A percentile compares a stretch with the other conserved stretches of the same genome.
Evolutionary conservation across 1,284 basidiomycete genomes (phyloP).

Genomic region (Apiotrichum veenhuisii): DNA sequence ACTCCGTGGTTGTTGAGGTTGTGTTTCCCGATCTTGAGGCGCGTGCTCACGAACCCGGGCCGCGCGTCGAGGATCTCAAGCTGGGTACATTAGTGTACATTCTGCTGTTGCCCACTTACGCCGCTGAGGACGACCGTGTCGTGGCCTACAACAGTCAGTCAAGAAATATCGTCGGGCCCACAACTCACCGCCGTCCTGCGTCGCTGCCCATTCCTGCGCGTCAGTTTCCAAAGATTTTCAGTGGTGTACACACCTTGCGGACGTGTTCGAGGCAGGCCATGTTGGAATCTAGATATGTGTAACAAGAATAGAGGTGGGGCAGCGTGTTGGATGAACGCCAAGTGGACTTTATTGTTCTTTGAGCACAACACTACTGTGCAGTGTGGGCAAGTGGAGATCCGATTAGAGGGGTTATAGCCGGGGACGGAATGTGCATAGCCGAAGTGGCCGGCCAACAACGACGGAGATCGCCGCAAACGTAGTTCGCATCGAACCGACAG

Average conservation of each 20-base stretch:
- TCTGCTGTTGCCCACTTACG: neutral
- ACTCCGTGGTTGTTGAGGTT: constrained; percentile 16
- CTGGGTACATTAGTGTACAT: neutral
- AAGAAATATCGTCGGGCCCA: too few relatives aligned
- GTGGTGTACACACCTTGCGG: constrained; percentile 11
- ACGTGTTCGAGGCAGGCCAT: constrained; percentile 16
- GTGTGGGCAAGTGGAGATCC: too few relatives aligned
- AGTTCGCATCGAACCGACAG: too few relatives aligned
- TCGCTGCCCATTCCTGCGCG: constrained; percentile 1
- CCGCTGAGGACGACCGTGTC: constrained; percentile 7
- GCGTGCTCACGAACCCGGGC: constrained; percentile 8
- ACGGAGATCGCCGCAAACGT: too few relatives aligned
- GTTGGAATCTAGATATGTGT: neutral
- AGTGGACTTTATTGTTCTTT: too few relatives aligned
- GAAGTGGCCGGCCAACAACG: too few relatives aligned
- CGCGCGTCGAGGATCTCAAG: constrained; percentile 17
- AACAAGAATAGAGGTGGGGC: neutral
- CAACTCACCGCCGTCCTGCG: constrained; percentile 1
- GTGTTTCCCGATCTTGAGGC: constrained; percentile 5
- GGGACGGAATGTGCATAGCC: too few relatives aligned
- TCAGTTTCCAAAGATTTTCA: neutral
- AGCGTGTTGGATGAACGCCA: too few relatives aligned
- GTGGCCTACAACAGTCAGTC: constrained; percentile 10
- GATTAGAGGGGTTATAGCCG: too few relatives aligned
- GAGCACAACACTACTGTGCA: too few relatives aligned